Percentiles rank a stretch among this genome's conserved stretches.
Conservation (phyloP, 208 protist genomes). For the Trypanosoma congolense region DNA sequence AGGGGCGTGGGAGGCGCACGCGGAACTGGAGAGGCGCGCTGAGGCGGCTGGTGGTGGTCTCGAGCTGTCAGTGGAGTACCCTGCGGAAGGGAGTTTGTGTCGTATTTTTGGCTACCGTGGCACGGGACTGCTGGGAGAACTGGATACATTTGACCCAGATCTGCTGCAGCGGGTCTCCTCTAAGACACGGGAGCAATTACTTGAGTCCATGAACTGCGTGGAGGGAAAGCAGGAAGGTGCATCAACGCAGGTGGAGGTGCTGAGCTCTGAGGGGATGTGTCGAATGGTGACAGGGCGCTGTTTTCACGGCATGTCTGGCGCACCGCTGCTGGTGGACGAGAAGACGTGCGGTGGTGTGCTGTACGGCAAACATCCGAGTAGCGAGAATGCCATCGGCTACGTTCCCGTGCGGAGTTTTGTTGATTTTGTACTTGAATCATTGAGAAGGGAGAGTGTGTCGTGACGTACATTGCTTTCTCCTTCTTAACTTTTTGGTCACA, state of each 20-base stretch:
- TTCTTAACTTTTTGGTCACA: too few species aligned
- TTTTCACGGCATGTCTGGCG: slow-evolving; percentile 81
- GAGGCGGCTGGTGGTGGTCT: slow-evolving; percentile 12
- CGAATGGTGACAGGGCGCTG: slow-evolving; percentile 30
- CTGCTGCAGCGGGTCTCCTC: slow-evolving; percentile 48
- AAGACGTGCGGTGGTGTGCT: slow-evolving; percentile 51
- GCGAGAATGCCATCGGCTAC: slow-evolving; percentile 40
- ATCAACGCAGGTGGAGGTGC: slow-evolving; percentile 27
- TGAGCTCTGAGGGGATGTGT: slow-evolving; percentile 53
- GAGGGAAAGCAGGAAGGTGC: slow-evolving; percentile 52
- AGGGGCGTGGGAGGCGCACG: neutral
- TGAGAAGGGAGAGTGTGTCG: slow-evolving; percentile 14
- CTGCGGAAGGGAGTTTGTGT: slow-evolving; percentile 5
- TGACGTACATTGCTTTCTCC: too few species aligned
- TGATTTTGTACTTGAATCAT: slow-evolving; percentile 24
- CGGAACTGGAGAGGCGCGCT: neutral
- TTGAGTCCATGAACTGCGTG: slow-evolving; percentile 46
- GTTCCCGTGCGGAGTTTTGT: slow-evolving; percentile 39
- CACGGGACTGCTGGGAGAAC: slow-evolving; percentile 44
- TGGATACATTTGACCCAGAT: slow-evolving; percentile 72
- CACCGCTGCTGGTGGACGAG: slow-evolving; percentile 32
- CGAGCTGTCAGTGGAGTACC: neutral
- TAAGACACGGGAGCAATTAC: slow-evolving; percentile 38
- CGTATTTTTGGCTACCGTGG: slow-evolving; percentile 56
- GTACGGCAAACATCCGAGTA: slow-evolving; percentile 66